Evolutionary conservation across 495 filamentous ascomycete genomes (phyloP).

Genomic region (Margaritispora aquatica): DNA sequence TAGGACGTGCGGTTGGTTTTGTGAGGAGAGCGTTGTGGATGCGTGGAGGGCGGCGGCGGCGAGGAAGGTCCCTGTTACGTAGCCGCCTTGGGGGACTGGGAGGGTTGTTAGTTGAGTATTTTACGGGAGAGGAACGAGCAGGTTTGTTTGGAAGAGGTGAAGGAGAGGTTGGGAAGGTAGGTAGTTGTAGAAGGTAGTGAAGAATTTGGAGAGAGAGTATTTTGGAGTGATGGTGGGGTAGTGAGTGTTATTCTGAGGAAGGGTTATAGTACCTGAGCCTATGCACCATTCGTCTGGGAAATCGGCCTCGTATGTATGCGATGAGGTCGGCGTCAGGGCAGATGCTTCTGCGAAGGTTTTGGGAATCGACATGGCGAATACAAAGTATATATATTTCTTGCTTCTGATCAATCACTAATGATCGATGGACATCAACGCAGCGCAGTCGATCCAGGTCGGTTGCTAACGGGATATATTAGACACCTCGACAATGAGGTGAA

Average conservation of each 20-base stretch:
- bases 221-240: neutral
- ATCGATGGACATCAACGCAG: no score
- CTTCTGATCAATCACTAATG: no score
- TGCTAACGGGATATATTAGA: no score
- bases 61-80: constrained; percentile 58
- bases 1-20: constrained; percentile 56
- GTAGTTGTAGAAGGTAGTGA: no score
- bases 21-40: constrained; percentile 49
- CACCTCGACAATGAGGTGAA: no score
- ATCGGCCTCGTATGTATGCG: constrained; percentile 53
- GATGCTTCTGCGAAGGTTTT: constrained; percentile 52
- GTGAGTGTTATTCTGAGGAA: neutral
- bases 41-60: constrained; percentile 57
- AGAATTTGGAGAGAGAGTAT: no score
- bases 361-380: neutral
- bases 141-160: no score
- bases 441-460: no score
- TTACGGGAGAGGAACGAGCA: no score
- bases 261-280: neutral
- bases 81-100: constrained; percentile 81
- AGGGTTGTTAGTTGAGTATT: neutral
- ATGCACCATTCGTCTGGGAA: constrained; percentile 39
- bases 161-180: no score
- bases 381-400: neutral
- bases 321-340: constrained; percentile 43